These are phyloP conservation scores for Suhomyces emberorum DNA, from an alignment of 805 yeast genomes.

Conservation along the genomic window DNA sequence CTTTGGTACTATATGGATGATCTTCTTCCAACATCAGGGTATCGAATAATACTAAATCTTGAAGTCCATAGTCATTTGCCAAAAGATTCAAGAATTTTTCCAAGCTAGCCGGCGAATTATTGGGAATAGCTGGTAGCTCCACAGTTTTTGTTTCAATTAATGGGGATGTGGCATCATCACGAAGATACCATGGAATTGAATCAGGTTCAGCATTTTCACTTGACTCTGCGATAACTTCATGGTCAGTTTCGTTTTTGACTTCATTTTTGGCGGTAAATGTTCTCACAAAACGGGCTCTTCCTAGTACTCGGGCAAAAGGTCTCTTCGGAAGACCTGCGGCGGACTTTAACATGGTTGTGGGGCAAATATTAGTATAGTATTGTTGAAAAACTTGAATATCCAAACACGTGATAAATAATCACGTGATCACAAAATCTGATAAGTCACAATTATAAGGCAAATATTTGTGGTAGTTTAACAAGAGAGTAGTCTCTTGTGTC, in stretches of 20 bases:
- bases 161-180: constrained; percentile 38
- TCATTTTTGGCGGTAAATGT: not conserved
- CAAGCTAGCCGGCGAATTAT: constrained; percentile 52
- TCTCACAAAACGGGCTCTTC: not conserved
- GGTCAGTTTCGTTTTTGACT: not conserved
- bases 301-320: too few species aligned
- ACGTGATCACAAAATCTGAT: too few species aligned
- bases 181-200: constrained; percentile 59
- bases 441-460: too few species aligned
- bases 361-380: too few species aligned
- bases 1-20: constrained; percentile 28
- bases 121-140: constrained; percentile 58
- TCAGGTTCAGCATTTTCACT: not conserved
- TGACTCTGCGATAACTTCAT: not conserved
- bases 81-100: constrained; percentile 43
- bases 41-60: constrained; percentile 63
- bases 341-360: too few species aligned
- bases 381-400: too few species aligned
- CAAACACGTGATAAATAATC: too few species aligned
- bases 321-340: too few species aligned
- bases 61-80: constrained; percentile 61
- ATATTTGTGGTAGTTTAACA: too few species aligned
- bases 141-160: constrained; percentile 19
- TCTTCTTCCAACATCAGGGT: constrained; percentile 38
- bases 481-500: too few species aligned